Evolutionary conservation across 495 filamentous ascomycete genomes (phyloP), one percentile per base, ranked within the genome.

Genomic region (Trichoderma virens): DNA sequence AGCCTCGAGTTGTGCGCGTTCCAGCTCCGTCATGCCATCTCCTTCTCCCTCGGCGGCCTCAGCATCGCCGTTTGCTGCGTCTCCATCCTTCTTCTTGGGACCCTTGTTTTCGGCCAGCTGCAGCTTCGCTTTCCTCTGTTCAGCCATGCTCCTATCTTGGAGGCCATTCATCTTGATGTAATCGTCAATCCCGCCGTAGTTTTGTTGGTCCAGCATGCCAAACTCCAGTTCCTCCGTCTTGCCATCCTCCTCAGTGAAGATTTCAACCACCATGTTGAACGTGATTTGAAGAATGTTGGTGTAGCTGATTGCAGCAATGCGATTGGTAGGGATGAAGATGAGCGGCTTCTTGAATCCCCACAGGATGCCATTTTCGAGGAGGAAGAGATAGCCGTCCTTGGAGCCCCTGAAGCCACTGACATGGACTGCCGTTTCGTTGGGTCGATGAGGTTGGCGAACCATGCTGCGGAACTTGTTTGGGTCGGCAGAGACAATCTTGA

Each of bases 321-420:
- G 78, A 54, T 89, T 85, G 56, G 95, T 89, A 3, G 91, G 86
- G 66, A 98, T 86, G 79, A 91, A 97, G 18, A 91, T 69, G 28
- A 98, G 77, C 0, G 94, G 94, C 71, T 98, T 98, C 74, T 97
- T 97, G 83, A 96, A 98, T 1, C 86, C 92, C 80, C 90, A 98
- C 32, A 98, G 72, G 56, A 98, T 93, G 2, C 94, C 94, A 25
- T 82, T 87, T 47, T 88, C 84, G 7, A 97, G 80, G 71, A 98
- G 89, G 75, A 96, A 98, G 13, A 98, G 81, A 66, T 87, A 98
- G 13, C 94, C 93, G 74, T 98, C 94, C 82, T 98, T 98, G 68
- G 86, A 93, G 1, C 94, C 94, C 45, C 92, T 83, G 78, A 92
- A 93, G 1, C 88, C 92, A 70, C 93, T 97, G 23, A 96, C 86